A percentile compares a stretch with the other conserved stretches of the same genome.
phyloP scores from a whole-genome alignment of 257 asterid genomes.

The Solanum stenotomum region DNA sequence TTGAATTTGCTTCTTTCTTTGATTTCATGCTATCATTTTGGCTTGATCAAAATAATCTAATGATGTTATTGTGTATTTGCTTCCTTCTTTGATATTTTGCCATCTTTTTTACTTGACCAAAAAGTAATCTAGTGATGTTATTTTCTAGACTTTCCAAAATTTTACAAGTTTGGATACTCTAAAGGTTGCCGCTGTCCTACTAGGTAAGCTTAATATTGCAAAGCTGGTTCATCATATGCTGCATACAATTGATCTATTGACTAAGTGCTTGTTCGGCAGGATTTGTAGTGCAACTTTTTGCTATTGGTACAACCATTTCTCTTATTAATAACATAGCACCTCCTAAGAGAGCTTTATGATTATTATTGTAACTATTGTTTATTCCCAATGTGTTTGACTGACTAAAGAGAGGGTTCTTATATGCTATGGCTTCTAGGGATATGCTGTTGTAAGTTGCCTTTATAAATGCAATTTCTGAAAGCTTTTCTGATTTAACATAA shows the following conservation, averaged over 20 bases:
- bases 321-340: slow-evolving; percentile 75
- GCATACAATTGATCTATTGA: not conserved
- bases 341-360: slow-evolving; percentile 62
- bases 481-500: not conserved
- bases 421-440: not conserved
- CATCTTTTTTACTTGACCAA: not conserved
- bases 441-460: not conserved
- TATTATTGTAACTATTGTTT: not conserved
- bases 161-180: slow-evolving; percentile 42
- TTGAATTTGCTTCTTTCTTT: not conserved
- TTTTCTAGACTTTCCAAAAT: slow-evolving; percentile 38
- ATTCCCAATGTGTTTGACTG: not conserved
- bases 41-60: not conserved
- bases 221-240: not conserved
- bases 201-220: slow-evolving; percentile 32
- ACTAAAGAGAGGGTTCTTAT: not conserved
- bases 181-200: slow-evolving; percentile 23
- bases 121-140: not conserved
- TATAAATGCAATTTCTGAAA: not conserved
- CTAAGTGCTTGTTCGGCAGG: slow-evolving; percentile 25
- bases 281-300: slow-evolving; percentile 24
- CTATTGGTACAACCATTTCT: slow-evolving; percentile 29
- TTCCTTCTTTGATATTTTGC: not conserved
- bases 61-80: not conserved
- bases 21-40: not conserved